These are phyloP conservation scores for Trichothecium roseum DNA, from an alignment of 2,329 filamentous ascomycete species.

Conservation along the genomic window DNA sequence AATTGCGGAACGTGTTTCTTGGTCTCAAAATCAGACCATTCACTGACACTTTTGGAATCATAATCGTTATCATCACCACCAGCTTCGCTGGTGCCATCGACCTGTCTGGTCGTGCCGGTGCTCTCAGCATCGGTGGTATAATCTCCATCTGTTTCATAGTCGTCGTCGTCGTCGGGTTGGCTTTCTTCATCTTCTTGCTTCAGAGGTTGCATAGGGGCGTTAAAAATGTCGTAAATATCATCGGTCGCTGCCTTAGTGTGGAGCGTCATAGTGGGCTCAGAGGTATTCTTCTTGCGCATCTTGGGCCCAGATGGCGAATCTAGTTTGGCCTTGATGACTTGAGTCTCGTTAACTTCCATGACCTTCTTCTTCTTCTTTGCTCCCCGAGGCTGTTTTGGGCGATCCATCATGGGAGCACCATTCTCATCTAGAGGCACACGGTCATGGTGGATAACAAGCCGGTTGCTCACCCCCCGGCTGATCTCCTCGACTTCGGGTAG, in stretches of 20 bases:
- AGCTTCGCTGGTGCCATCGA: slow-evolving; percentile 30
- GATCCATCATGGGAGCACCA: slow-evolving; percentile 34
- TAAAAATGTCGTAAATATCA: slow-evolving; percentile 96
- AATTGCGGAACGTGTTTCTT: slow-evolving; percentile 56
- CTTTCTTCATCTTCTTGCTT: slow-evolving; percentile 25
- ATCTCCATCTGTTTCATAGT: slow-evolving; percentile 62
- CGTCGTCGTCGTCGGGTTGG: slow-evolving; percentile 50
- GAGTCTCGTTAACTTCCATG: slow-evolving; percentile 81
- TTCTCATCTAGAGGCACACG: slow-evolving; percentile 46
- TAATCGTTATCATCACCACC: slow-evolving; percentile 42
- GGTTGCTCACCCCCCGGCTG: slow-evolving; percentile 11
- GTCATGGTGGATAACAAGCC: slow-evolving; percentile 10
- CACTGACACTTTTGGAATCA: slow-evolving; percentile 57
- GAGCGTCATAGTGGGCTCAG: slow-evolving; percentile 95
- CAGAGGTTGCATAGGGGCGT: slow-evolving; percentile 49
- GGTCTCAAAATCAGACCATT: slow-evolving; percentile 82
- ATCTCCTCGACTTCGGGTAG: slow-evolving; percentile 21
- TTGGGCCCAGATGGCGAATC: slow-evolving; percentile 83
- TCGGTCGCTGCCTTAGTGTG: slow-evolving; percentile 92
- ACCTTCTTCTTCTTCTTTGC: slow-evolving; percentile 66
- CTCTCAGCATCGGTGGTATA: slow-evolving; percentile 84
- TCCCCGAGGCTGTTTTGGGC: slow-evolving; percentile 32
- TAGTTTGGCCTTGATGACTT: slow-evolving; percentile 89
- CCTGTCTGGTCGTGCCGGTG: slow-evolving; percentile 64
- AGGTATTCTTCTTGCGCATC: slow-evolving; percentile 61